These are phyloP conservation scores for Candida insectalens DNA, from an alignment of 805 yeast species.

Conservation along the genomic window DNA sequence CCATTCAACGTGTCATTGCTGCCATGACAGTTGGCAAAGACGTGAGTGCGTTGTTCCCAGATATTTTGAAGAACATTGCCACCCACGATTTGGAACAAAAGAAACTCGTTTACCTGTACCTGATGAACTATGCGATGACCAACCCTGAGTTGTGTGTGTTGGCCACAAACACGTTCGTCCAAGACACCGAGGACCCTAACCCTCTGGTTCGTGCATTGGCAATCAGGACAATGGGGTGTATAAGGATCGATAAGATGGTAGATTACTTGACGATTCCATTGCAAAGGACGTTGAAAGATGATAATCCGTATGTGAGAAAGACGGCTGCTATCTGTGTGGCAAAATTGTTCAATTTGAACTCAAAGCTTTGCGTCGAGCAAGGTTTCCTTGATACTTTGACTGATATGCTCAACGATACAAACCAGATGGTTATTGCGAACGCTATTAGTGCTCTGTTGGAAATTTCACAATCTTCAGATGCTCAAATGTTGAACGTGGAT, in stretches of 20 bases:
- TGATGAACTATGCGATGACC: conserved; percentile 95
- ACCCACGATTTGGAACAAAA: conserved; percentile 95
- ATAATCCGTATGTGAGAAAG: conserved; percentile 93
- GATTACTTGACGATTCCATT: conserved; percentile 91
- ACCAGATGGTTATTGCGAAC: conserved; percentile 97
- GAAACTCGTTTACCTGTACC: conserved; percentile 85
- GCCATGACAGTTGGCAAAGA: conserved; percentile 99
- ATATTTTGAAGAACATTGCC: conserved; percentile 91
- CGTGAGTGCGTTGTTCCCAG: conserved; percentile 90
- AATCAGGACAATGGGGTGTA: conserved; percentile 97
- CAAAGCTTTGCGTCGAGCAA: conserved; percentile 72
- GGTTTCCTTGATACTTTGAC: conserved; percentile 71
- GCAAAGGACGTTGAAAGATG: conserved; percentile 76
- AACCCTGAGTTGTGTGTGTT: conserved; percentile 93
- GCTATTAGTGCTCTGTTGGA: conserved; percentile 81
- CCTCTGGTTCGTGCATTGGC: conserved; percentile 95
- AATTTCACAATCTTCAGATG: conserved; percentile 32
- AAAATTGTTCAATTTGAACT: conserved; percentile 79
- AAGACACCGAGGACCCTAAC: conserved; percentile 92
- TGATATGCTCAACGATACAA: conserved; percentile 67
- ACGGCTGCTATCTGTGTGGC: conserved; percentile 98
- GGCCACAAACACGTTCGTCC: conserved; percentile 94
- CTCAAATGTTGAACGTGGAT: conserved; percentile 27
- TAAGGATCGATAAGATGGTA: conserved; percentile 88
- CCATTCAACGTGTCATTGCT: conserved; percentile 91